phyloP scores from a whole-genome alignment of 129 eudicot species.

The Ambrosia artemisiifolia region DNA sequence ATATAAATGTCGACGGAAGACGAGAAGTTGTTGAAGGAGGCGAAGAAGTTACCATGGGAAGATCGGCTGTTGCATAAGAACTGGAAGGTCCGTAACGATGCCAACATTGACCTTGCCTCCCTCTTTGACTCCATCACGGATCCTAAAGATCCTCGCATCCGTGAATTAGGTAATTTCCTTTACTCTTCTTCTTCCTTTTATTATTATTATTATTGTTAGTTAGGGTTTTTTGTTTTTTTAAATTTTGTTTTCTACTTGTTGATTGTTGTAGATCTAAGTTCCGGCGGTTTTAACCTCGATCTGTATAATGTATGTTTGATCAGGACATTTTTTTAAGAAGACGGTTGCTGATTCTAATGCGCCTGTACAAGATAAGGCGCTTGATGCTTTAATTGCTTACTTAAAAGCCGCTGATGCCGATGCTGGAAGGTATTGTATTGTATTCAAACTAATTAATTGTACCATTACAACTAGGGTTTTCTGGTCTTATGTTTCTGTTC shows the following conservation, averaged over 20 bases:
- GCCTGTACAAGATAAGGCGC: conserved; percentile 97
- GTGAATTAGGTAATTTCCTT: conserved; percentile 71
- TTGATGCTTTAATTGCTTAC: conserved; percentile 83
- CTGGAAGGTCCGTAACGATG: conserved; percentile 98
- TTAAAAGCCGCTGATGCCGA: conserved; percentile 92
- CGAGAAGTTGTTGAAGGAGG: conserved; percentile 95
- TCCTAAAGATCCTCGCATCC: conserved; percentile 92
- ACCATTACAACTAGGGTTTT: neutral
- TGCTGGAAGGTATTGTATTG: conserved; percentile 54
- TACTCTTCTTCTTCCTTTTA: no score
- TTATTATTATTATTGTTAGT: conserved; percentile 21
- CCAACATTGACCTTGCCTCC: conserved; percentile 84
- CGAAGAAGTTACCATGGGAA: conserved; percentile 95
- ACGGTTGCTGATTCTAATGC: conserved; percentile 91
- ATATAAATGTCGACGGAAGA: conserved; percentile 71
- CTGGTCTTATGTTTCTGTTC: neutral
- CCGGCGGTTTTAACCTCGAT: conserved; percentile 21
- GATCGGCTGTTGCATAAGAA: conserved; percentile 88
- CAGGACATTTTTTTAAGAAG: conserved; percentile 85
- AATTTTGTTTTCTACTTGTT: neutral
- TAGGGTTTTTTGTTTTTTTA: neutral
- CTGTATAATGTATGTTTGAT: conserved; percentile 32
- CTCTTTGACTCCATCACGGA: conserved; percentile 73
- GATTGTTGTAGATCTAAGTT: conserved; percentile 37
- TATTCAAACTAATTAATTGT: neutral